Evolutionary conservation across 805 yeast species (phyloP).

Genomic region (Saccharomycopsis synnaedendra): DNA sequence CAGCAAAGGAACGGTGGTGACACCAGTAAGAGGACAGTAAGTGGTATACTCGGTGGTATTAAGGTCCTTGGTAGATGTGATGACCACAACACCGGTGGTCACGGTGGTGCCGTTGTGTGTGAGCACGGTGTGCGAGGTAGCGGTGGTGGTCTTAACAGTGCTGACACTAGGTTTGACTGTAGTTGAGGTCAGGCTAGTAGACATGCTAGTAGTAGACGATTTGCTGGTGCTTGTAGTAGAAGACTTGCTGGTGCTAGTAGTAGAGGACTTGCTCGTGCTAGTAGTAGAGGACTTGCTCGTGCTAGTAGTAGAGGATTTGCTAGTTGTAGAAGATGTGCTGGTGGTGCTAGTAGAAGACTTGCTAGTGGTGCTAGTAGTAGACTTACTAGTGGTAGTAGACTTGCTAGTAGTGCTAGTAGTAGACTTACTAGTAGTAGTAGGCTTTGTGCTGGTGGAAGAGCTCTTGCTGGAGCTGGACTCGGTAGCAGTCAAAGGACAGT

Average conservation of each 20-base stretch:
- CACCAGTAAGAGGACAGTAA: slow-evolving; percentile 19
- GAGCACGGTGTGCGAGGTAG: slow-evolving; percentile 19
- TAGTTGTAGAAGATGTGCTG: no score
- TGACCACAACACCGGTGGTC: slow-evolving; percentile 21
- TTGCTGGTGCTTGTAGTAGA: no score
- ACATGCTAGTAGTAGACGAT: no score
- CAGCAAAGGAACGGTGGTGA: neutral
- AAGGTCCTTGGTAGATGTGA: slow-evolving; percentile 20
- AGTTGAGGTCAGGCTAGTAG: no score
- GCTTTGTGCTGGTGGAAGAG: neutral
- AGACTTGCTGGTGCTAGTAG: neutral
- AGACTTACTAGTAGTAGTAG: neutral
- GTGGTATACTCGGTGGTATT: slow-evolving; percentile 21
- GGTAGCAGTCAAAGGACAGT: slow-evolving; percentile 19
- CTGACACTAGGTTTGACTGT: no score
- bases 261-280: neutral
- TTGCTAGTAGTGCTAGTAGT: no score
- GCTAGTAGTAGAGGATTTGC: no score
- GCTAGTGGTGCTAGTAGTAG: no score
- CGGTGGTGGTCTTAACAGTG: slow-evolving; percentile 4
- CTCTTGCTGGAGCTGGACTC: neutral
- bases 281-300: no score
- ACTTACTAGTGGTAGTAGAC: no score
- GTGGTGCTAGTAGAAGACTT: no score
- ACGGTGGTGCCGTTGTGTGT: slow-evolving; percentile 14